Evolutionary conservation across 768 basidiomycete species (phyloP).

Genomic region (Suillus clintonianus): DNA sequence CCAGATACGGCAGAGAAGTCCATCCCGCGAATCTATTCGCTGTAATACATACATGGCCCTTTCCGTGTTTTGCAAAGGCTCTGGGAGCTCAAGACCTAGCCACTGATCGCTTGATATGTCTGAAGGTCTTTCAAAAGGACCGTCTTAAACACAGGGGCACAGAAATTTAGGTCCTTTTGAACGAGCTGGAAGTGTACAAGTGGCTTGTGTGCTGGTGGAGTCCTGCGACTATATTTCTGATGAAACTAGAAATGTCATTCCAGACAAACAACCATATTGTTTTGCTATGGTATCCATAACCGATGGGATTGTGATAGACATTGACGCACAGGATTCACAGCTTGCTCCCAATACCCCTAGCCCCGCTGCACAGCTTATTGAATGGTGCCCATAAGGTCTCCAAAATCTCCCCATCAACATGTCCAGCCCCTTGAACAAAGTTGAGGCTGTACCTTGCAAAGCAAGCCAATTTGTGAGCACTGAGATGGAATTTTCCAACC

Average conservation of each 20-base stretch:
- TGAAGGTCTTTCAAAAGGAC: slow-evolving; percentile 36
- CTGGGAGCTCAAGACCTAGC: slow-evolving; percentile 24
- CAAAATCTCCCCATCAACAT: too few relatives aligned
- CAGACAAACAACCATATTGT: slow-evolving; percentile 26
- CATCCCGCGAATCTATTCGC: background rate
- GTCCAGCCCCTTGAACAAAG: too few relatives aligned
- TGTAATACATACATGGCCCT: slow-evolving; percentile 15
- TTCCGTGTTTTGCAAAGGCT: slow-evolving; percentile 23
- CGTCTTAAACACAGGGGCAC: slow-evolving; percentile 13
- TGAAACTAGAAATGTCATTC: slow-evolving; percentile 40
- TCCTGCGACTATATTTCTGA: slow-evolving; percentile 37
- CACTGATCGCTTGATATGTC: slow-evolving; percentile 36
- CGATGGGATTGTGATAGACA: too few relatives aligned
- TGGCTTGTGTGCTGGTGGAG: slow-evolving; percentile 29
- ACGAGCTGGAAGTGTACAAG: slow-evolving; percentile 39
- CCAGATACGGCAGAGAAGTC: background rate
- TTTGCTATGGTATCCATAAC: slow-evolving; percentile 47
- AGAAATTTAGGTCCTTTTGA: slow-evolving; percentile 19
- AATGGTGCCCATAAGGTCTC: too few relatives aligned
- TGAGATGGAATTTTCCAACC: too few relatives aligned
- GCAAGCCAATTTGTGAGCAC: too few relatives aligned
- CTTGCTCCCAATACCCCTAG: too few relatives aligned
- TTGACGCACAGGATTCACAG: too few relatives aligned
- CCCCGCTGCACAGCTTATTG: too few relatives aligned
- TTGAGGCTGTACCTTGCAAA: too few relatives aligned